phyloP scores from a whole-genome alignment of 2,329 filamentous ascomycete genomes.

The Macrophomina tecta region DNA sequence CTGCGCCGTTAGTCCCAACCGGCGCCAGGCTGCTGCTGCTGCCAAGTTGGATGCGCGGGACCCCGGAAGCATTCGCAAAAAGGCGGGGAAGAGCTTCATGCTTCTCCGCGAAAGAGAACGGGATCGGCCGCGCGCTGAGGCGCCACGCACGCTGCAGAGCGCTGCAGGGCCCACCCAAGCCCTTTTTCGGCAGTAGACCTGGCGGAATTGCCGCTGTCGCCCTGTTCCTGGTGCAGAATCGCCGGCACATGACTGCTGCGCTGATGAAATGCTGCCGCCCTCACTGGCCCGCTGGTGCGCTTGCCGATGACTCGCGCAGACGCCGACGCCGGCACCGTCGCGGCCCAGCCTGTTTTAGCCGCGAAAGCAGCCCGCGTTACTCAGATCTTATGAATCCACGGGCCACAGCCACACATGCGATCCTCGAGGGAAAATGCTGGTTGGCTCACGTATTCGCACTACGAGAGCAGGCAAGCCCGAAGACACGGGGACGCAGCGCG shows the following conservation, averaged over 20 bases:
- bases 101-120: slow-evolving; percentile 25
- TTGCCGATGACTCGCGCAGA: slow-evolving; percentile 11
- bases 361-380: slow-evolving; percentile 7
- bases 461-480: background rate
- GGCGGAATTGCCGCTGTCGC: slow-evolving; percentile 8
- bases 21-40: slow-evolving; percentile 4
- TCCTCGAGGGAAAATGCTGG: background rate
- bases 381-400: slow-evolving; percentile 5
- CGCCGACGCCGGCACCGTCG: slow-evolving; percentile 2
- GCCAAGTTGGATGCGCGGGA: slow-evolving; percentile 25
- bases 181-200: slow-evolving; percentile 8
- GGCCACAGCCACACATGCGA: background rate
- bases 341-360: slow-evolving; percentile 16
- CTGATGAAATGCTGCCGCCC: slow-evolving; percentile 9
- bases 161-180: slow-evolving; percentile 15
- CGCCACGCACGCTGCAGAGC: slow-evolving; percentile 13
- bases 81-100: slow-evolving; percentile 25
- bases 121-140: slow-evolving; percentile 21
- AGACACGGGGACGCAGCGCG: background rate
- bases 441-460: background rate
- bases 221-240: background rate
- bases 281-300: slow-evolving; percentile 9
- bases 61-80: slow-evolving; percentile 25
- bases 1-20: slow-evolving; percentile 21
- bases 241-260: slow-evolving; percentile 19